Percentiles rank a stretch among this genome's conserved stretches.
phyloP scores from a whole-genome alignment of 495 filamentous ascomycete genomes.

The Copromyces sp. region DNA sequence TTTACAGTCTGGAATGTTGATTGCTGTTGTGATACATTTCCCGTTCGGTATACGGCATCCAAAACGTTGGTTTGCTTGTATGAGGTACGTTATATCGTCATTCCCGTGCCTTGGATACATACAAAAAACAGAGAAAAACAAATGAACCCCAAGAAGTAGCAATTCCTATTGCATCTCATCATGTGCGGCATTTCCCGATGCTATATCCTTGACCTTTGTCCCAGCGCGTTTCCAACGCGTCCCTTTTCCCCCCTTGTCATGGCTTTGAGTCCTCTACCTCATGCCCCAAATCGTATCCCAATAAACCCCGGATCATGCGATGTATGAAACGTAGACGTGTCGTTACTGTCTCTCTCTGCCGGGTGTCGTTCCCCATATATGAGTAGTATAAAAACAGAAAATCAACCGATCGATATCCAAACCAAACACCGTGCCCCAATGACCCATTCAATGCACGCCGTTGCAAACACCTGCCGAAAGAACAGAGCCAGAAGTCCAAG shows the following conservation, averaged over 20 bases:
- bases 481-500: neutral
- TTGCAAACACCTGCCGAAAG: neutral
- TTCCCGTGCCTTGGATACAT: neutral
- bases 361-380: slow-evolving; percentile 13
- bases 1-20: neutral
- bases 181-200: neutral
- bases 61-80: neutral
- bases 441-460: neutral
- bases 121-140: neutral
- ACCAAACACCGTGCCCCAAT: neutral
- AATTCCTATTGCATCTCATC: neutral
- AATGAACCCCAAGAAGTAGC: neutral
- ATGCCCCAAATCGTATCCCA: neutral
- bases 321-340: neutral
- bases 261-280: neutral
- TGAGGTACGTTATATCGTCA: neutral
- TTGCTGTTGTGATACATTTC: neutral
- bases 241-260: neutral
- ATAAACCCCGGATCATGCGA: neutral
- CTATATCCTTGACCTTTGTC: neutral
- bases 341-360: slow-evolving; percentile 21
- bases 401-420: neutral
- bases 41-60: neutral
- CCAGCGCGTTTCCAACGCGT: neutral
- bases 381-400: slow-evolving; percentile 8